phyloP scores from a whole-genome alignment of 1,284 basidiomycete genomes.

The Golubevia pallescens region DNA sequence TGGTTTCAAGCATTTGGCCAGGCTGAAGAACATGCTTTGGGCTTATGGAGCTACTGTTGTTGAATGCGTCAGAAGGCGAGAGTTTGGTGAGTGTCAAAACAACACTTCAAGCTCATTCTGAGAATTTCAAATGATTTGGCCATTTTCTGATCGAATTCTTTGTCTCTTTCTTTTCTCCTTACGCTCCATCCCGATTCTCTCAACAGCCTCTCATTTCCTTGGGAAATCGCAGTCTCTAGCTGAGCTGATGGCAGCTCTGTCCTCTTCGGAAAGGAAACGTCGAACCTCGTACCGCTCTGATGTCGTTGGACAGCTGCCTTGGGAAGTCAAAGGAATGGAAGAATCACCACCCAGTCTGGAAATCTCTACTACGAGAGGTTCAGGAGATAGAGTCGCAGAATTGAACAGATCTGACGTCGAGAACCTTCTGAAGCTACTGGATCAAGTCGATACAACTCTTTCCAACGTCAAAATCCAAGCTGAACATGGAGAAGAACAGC shows the following conservation, averaged over 20 bases:
- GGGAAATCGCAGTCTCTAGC: conserved; percentile 46
- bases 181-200: no score
- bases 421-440: conserved; percentile 32
- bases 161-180: not conserved
- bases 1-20: conserved; percentile 85
- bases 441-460: conserved; percentile 29
- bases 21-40: conserved; percentile 86
- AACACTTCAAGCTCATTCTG: not conserved
- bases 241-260: conserved; percentile 57
- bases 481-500: not conserved
- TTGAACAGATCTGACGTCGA: conserved; percentile 36
- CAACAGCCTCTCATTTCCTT: conserved; percentile 29
- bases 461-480: not conserved
- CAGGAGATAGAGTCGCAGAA: conserved; percentile 24
- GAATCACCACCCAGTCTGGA: conserved; percentile 44
- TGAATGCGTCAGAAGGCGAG: conserved; percentile 85
- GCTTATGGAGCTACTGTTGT: conserved; percentile 90
- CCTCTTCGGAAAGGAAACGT: conserved; percentile 38
- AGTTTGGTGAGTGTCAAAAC: conserved; percentile 75
- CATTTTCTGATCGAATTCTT: not conserved
- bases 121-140: not conserved
- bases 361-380: conserved; percentile 40
- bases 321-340: conserved; percentile 47
- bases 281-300: conserved; percentile 34
- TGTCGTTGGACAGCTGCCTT: conserved; percentile 40